Conservation (phyloP, 345 rosid genomes). For the Lagerstroemia speciosa region DNA sequence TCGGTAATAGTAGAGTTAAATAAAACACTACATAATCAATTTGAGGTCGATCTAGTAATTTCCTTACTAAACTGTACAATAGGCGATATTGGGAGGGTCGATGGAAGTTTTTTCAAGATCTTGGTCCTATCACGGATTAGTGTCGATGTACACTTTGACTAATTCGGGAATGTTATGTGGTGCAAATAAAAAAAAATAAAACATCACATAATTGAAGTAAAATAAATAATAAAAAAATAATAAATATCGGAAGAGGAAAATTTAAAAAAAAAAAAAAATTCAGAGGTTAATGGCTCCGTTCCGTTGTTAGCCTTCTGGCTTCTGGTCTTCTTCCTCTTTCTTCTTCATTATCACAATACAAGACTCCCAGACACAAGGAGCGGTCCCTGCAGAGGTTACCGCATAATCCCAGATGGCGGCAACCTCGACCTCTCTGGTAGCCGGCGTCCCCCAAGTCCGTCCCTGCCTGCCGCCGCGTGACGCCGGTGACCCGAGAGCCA, state of each 20-base stretch:
- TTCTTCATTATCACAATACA: background rate
- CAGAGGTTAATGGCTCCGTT: background rate
- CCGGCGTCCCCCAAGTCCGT: constrained; percentile 13
- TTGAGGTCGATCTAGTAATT: too few relatives aligned
- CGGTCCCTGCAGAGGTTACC: background rate
- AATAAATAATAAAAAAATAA: background rate
- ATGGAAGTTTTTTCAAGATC: too few relatives aligned
- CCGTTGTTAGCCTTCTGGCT: background rate
- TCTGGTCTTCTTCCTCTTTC: background rate
- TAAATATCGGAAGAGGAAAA: background rate
- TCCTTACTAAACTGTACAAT: too few relatives aligned
- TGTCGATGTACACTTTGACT: too few relatives aligned
- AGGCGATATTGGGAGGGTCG: too few relatives aligned
- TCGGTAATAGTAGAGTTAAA: too few relatives aligned
- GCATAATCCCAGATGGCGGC: constrained; percentile 6
- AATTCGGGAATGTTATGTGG: too few relatives aligned
- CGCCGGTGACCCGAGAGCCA: constrained; percentile 1
- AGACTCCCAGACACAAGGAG: background rate
- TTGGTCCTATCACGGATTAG: too few relatives aligned
- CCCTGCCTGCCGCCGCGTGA: constrained; percentile 8
- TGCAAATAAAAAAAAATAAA: too few relatives aligned
- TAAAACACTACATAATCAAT: too few relatives aligned
- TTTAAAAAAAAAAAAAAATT: background rate
- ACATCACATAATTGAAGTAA: background rate
- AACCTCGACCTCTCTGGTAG: constrained; percentile 17